Conservation (phyloP, 371 early-diverging fungal genomes). For the Rhizopus delemar region DNA sequence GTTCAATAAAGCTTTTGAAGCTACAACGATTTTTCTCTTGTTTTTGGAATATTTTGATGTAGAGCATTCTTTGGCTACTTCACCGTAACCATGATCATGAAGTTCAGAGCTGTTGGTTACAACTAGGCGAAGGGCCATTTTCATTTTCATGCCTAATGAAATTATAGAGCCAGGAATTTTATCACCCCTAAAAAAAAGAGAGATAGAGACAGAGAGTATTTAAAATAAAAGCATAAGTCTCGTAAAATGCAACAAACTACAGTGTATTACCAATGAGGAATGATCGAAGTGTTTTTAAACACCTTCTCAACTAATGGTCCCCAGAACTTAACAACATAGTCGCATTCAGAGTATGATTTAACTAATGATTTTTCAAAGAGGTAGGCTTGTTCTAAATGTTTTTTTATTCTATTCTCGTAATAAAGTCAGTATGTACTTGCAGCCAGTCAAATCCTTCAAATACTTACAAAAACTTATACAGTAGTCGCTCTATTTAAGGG, state of each 20-base stretch:
- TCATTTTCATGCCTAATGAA: background rate
- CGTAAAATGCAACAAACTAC: constrained; percentile 2
- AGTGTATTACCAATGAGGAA: constrained; percentile 6
- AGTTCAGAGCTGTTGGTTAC: background rate
- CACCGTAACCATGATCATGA: too few species aligned
- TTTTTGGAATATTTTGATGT: constrained; percentile 19
- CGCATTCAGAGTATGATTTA: constrained; percentile 5
- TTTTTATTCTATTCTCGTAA: constrained; percentile 1
- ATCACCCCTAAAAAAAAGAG: constrained; percentile 9
- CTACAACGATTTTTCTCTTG: constrained; percentile 19
- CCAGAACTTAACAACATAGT: constrained; percentile 5
- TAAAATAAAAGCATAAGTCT: background rate
- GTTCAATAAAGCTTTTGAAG: constrained; percentile 18
- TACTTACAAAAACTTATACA: too few species aligned
- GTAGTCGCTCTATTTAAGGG: too few species aligned
- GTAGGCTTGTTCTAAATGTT: constrained; percentile 4
- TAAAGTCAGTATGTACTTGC: background rate
- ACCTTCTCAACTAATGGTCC: constrained; percentile 4
- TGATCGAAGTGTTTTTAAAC: constrained; percentile 1
- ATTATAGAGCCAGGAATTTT: background rate
- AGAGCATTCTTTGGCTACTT: too few species aligned
- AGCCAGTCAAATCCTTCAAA: background rate
- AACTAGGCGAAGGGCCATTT: constrained; percentile 1
- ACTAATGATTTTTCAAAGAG: background rate
- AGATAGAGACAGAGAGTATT: too few species aligned